Percentiles rank a stretch among this genome's conserved stretches.
Conservation (phyloP, 352 stramenopile species). For the Phytophthora melonis region DNA sequence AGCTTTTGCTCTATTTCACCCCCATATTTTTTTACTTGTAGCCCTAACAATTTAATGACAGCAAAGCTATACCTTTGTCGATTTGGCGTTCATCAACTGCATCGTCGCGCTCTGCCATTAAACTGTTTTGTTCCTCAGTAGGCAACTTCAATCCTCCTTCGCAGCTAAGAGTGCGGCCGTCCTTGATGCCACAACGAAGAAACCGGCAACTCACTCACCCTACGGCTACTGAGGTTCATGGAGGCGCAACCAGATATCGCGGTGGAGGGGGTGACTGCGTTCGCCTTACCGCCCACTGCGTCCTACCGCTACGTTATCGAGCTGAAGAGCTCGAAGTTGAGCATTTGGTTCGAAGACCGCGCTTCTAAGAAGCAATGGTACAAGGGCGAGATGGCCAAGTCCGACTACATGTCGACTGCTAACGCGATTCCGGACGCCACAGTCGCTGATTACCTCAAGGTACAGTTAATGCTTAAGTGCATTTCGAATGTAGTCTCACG, state of each 20-base stretch:
- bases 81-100: too few species aligned
- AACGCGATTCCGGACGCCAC: background rate
- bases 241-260: background rate
- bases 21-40: too few species aligned
- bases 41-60: too few species aligned
- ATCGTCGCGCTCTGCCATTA: too few species aligned
- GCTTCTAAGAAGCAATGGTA: background rate
- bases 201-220: too few species aligned
- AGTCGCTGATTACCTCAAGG: background rate
- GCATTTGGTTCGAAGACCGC: background rate
- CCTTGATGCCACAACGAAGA: too few species aligned
- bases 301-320: background rate
- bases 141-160: too few species aligned
- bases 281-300: background rate
- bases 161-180: too few species aligned
- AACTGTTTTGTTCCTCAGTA: too few species aligned
- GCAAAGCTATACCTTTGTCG: too few species aligned
- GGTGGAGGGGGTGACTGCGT: constrained; percentile 19
- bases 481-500: background rate
- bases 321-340: background rate
- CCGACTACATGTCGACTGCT: constrained; percentile 3
- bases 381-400: background rate
- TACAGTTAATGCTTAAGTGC: background rate
- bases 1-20: too few species aligned
- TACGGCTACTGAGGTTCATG: too few species aligned